Base-by-base conservation (phyloP, 768 basidiomycete species). In the Ramaria rubella region DNA sequence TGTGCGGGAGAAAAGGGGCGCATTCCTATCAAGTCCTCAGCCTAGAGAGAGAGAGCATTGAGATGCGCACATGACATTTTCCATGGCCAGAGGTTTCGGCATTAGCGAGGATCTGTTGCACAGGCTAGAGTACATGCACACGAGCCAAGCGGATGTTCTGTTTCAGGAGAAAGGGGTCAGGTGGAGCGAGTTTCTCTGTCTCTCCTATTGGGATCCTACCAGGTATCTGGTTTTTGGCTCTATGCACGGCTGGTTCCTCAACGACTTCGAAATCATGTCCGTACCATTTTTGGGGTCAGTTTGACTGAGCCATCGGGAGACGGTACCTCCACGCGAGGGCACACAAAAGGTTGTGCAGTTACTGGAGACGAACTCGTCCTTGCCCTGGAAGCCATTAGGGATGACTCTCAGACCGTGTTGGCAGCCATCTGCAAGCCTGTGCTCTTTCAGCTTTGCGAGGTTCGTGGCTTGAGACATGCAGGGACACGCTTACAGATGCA, bases 171-270 rank as follows among this genome's bases (percentile, higher is more conserved):
- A 62, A 44, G 55, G 61, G 2, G 40, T 64, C 4, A 5, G 45
- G 1, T 67, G 64, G 65, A 63, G 58, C 3, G 24, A 58, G 43
- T 53, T 68, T 14, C 59, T 60, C 43, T 6, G 44, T 2, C 59
- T 68, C 2, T 48, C 49, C 3, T 66, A 68, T 45, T 68, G 65
- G 67, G 38, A 65, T 30, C 65, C 66, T 6, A 40, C 60, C 31
- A 4, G 24, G 4, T 57, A 55, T 11, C 29, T 63, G 2, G 62
- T 67, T 4, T 57, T 65, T 5, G 58, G 68, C 26, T 6, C 53
- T 4, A 68, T 68, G 65, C 67, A 68, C 55, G 60, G 55, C 45
- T n/a, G 58, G 8, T 24, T 52, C 17, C 27, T 60, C 5, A 58
- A 58, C 12, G n/a, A 59, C 17, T 8, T 36, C 17, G 34, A 36